Evolutionary conservation across 1,284 basidiomycete genomes (phyloP).

Genomic region (Athelia sp.): DNA sequence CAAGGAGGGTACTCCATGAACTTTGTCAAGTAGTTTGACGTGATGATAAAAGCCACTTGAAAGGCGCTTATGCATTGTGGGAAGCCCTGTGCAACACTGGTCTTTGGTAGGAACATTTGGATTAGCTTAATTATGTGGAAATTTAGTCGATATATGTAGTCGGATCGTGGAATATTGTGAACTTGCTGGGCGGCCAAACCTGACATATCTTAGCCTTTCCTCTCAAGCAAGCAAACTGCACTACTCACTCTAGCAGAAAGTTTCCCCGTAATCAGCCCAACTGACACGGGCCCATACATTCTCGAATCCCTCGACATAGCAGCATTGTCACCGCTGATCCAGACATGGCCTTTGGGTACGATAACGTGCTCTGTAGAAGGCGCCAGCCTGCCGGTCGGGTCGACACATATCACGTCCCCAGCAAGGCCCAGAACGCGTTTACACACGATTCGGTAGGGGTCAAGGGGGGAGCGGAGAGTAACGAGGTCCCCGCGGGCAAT

Average conservation of each 20-base stretch:
- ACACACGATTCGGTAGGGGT: slow-evolving; percentile 72
- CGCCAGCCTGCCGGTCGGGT: slow-evolving; percentile 65
- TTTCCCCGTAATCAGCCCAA: slow-evolving; percentile 76
- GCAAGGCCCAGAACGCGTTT: slow-evolving; percentile 90
- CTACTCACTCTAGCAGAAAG: slow-evolving; percentile 69
- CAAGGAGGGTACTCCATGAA: slow-evolving; percentile 94
- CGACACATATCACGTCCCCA: slow-evolving; percentile 86
- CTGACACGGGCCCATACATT: slow-evolving; percentile 86
- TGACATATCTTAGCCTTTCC: slow-evolving; percentile 24
- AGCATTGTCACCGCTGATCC: slow-evolving; percentile 91
- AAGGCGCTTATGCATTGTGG: too few relatives aligned
- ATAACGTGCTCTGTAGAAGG: slow-evolving; percentile 66
- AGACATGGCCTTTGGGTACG: slow-evolving; percentile 83
- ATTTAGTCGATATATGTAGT: slow-evolving; percentile 40
- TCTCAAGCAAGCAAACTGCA: too few relatives aligned
- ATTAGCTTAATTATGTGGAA: too few relatives aligned
- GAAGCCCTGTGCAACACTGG: too few relatives aligned
- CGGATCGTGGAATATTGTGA: slow-evolving; percentile 46
- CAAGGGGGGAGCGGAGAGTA: slow-evolving; percentile 70
- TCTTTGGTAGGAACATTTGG: too few relatives aligned
- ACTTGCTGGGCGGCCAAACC: slow-evolving; percentile 48
- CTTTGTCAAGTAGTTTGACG: slow-evolving; percentile 49
- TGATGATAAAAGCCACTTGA: too few relatives aligned
- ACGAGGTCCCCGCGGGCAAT: slow-evolving; percentile 80
- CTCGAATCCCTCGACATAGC: slow-evolving; percentile 83